Percentiles rank a stretch among this genome's conserved stretches.
Evolutionary conservation across 331 rosid genomes (phyloP).

Genomic region (Prunus yedoensis): DNA sequence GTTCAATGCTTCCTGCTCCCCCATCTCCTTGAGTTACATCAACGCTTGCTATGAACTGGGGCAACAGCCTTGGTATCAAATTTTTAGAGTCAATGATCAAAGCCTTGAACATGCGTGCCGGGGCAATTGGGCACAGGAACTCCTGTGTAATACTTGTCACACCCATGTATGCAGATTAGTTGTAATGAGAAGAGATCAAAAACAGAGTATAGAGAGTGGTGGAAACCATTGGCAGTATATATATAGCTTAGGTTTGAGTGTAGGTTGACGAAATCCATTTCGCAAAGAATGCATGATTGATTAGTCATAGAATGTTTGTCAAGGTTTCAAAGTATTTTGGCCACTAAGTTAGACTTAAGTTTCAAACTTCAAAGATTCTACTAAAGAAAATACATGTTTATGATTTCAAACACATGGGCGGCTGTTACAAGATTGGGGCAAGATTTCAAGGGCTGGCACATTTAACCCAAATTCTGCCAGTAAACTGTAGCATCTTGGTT

Average conservation of each 20-base stretch:
- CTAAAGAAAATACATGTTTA: constrained; percentile 8
- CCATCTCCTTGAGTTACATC: constrained; percentile 61
- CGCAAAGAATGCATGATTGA: neutral
- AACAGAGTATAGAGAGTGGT: constrained; percentile 11
- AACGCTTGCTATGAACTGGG: constrained; percentile 55
- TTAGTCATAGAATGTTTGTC: constrained; percentile 22
- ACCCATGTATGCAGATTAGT: constrained; percentile 39
- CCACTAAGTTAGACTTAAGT: constrained; percentile 24
- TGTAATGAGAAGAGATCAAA: constrained; percentile 12
- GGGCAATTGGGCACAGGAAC: constrained; percentile 46
- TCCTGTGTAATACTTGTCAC: constrained; percentile 45
- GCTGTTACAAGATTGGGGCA: constrained; percentile 18
- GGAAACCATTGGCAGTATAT: neutral
- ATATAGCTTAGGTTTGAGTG: constrained; percentile 3
- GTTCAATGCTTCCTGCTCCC: constrained; percentile 74
- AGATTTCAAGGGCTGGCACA: too few relatives aligned
- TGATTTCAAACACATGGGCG: constrained; percentile 41
- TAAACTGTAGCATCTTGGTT: neutral
- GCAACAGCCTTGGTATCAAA: constrained; percentile 69
- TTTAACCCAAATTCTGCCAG: neutral
- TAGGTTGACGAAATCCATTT: constrained; percentile 23
- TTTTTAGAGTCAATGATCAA: constrained; percentile 52
- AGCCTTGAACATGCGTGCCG: constrained; percentile 65
- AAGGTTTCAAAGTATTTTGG: constrained; percentile 33
- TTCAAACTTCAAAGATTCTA: constrained; percentile 24